Conservation (phyloP, 257 asterid genomes). For the Solanum habrochaites region DNA sequence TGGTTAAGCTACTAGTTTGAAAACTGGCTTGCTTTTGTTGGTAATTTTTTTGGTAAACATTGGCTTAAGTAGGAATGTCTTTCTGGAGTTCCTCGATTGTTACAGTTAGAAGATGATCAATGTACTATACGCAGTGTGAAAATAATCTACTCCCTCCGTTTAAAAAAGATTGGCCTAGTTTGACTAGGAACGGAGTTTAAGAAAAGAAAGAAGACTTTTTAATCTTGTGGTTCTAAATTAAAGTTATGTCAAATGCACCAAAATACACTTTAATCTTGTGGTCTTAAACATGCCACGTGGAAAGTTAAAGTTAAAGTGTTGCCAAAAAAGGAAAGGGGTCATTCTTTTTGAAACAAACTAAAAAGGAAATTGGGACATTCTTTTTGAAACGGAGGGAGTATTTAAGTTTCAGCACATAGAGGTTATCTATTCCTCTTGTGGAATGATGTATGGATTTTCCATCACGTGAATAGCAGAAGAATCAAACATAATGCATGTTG, state of each 20-base stretch:
- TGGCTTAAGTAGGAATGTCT: not conserved
- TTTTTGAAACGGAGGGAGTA: not conserved
- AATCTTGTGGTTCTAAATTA: too few relatives aligned
- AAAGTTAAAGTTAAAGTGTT: too few relatives aligned
- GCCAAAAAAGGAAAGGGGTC: too few relatives aligned
- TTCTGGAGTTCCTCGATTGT: not conserved
- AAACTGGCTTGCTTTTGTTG: not conserved
- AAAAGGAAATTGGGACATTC: too few relatives aligned
- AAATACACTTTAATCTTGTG: too few relatives aligned
- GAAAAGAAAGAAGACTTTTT: too few relatives aligned
- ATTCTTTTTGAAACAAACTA: too few relatives aligned
- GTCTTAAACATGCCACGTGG: too few relatives aligned
- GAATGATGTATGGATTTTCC: not conserved
- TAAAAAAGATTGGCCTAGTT: too few relatives aligned
- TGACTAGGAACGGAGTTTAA: too few relatives aligned
- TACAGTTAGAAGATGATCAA: not conserved
- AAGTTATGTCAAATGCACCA: too few relatives aligned
- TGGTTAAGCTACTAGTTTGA: not conserved
- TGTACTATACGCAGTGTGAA: not conserved
- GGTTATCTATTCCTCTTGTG: not conserved
- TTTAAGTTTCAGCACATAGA: not conserved
- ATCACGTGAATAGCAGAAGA: not conserved
- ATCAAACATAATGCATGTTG: not conserved
- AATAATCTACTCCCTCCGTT: not conserved
- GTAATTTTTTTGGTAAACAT: not conserved